Conservation (phyloP, 148 eudicot genomes). For the Fallopia convolvulus region DNA sequence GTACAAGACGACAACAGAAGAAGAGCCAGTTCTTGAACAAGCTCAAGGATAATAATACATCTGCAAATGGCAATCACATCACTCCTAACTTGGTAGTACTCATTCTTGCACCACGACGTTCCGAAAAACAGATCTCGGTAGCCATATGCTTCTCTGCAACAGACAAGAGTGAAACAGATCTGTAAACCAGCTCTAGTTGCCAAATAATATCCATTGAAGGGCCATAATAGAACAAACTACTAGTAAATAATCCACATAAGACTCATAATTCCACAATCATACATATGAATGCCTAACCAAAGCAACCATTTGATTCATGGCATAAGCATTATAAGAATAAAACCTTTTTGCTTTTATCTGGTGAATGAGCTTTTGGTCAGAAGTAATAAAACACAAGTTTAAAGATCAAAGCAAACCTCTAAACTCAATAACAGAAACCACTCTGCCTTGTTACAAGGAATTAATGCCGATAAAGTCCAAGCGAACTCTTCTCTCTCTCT, state of each 20-base stretch:
- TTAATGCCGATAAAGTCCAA: constrained; percentile 75
- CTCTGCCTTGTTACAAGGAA: not conserved
- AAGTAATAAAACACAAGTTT: not conserved
- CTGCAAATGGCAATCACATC: not conserved
- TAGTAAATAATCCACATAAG: not conserved
- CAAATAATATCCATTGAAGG: not conserved
- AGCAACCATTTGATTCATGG: not conserved
- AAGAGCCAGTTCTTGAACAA: not conserved
- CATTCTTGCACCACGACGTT: not conserved
- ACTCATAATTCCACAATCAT: not conserved
- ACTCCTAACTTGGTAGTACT: not conserved
- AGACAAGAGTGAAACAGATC: not conserved
- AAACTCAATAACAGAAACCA: not conserved
- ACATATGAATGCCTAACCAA: not conserved
- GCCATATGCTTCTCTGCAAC: not conserved
- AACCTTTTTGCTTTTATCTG: too few relatives aligned
- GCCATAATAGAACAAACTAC: not conserved
- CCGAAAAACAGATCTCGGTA: not conserved
- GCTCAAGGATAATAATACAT: not conserved
- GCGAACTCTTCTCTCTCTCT: constrained; percentile 64
- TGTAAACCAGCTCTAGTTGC: not conserved
- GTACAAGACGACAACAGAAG: not conserved
- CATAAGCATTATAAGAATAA: not conserved
- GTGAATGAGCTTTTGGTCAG: too few relatives aligned
- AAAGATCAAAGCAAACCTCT: constrained; percentile 3